Base-by-base conservation (phyloP, 176 grass and related monocot genomes). In the Musa beccarii region DNA sequence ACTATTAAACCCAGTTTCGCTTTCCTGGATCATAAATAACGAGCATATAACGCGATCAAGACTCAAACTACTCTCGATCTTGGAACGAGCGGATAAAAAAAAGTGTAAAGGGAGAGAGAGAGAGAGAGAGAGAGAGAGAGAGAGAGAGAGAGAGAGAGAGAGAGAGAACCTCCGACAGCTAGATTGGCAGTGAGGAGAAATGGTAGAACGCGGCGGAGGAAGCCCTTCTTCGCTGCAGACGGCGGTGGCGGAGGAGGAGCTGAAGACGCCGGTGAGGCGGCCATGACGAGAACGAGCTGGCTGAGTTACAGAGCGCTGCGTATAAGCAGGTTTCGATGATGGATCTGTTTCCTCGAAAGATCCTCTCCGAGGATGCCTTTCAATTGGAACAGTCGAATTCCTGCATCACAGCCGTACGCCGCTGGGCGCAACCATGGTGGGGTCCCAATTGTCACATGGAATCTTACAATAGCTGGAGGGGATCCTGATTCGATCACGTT, bases 151-250 rank as follows among this genome's bases (percentile, higher is more conserved):
- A 29, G 29, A 34, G 52, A 69, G 71, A 68, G 59, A 65, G 53
- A 19, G 12, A 57, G 14, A 64, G 76, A 28, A 92, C 93, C 89
- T 92, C 87, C 93, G 65, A 96, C 69, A 80, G 89, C 91, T 62
- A 96, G 71, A 81, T 92, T 96, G 66, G 85, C 69, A 17, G 85
- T 68, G 83, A 96, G 83, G 51, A 96, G 70, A 81, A 96, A 75
- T 53, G 93, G 93, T 22, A 96, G 79, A 75, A 90, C 56, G 59
- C 89, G 93, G 74, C 87, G 85, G 68, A 96, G 84, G 53, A 96
- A 80, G 28, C 72, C 93, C 68, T 51, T 69, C 70, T 78, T 92
- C 62, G 80, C 83, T 11, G 83, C 51, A 20, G 85, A 72, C 0
- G 77, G 73, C 12, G 83, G 66, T 17, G 85, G 86, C 1, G 72